phyloP scores from a whole-genome alignment of 331 rosid genomes.

The Arachis monticola region DNA sequence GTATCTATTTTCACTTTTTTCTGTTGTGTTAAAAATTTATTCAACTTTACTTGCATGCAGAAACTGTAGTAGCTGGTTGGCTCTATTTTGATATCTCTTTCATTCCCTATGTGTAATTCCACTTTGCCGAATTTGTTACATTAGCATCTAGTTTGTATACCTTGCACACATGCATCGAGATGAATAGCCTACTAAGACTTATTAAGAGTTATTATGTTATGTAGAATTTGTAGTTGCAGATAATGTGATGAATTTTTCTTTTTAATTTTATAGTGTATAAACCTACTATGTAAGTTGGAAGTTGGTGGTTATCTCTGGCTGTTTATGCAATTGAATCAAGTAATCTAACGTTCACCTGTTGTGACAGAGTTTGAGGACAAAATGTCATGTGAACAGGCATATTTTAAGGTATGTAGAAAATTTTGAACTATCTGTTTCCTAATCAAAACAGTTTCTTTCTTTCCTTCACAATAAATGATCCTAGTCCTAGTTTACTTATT shows the following conservation, averaged over 20 bases:
- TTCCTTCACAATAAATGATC: conserved; percentile 12
- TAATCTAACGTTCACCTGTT: conserved; percentile 38
- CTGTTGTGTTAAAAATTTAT: conserved; percentile 22
- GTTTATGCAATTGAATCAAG: conserved; percentile 30
- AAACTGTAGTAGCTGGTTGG: conserved; percentile 12
- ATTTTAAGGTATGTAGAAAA: conserved; percentile 77
- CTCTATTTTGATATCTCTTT: background rate
- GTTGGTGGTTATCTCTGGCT: conserved; percentile 9
- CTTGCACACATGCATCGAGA: too few relatives aligned
- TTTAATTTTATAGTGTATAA: conserved; percentile 24
- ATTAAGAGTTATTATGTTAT: too few relatives aligned
- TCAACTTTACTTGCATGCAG: conserved; percentile 26
- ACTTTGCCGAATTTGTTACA: too few relatives aligned
- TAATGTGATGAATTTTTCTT: background rate
- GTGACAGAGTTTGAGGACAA: conserved; percentile 80
- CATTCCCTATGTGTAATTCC: background rate
- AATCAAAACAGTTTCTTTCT: background rate
- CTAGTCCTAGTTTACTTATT: conserved; percentile 12
- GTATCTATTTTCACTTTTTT: conserved; percentile 35
- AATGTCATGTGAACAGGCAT: conserved; percentile 85
- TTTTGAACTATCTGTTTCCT: conserved; percentile 15
- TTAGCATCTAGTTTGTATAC: too few relatives aligned
- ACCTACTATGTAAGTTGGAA: conserved; percentile 11
- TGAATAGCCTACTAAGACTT: too few relatives aligned
- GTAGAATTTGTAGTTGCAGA: conserved; percentile 13